These are phyloP conservation scores for Aspergillus cristatus DNA, from an alignment of 495 filamentous ascomycete species.

Conservation along the genomic window DNA sequence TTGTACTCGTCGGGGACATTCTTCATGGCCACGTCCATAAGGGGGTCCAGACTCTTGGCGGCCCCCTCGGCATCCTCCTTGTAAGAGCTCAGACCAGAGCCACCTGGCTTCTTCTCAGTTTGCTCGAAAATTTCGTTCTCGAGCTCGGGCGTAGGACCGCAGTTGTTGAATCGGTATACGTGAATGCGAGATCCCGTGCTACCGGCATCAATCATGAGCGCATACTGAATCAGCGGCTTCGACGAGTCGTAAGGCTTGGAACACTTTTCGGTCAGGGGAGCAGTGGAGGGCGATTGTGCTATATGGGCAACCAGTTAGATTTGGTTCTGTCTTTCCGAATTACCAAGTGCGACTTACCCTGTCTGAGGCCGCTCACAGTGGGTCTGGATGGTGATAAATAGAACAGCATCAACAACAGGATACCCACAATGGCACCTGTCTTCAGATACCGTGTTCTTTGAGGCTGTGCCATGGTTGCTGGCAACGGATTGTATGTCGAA, in stretches of 20 bases:
- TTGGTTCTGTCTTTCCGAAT: background rate
- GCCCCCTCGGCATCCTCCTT: constrained; percentile 75
- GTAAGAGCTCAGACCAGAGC: constrained; percentile 82
- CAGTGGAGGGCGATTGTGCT: constrained; percentile 20
- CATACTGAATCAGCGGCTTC: constrained; percentile 94
- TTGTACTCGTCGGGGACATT: constrained; percentile 80
- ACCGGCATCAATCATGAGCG: constrained; percentile 96
- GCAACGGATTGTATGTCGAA: constrained; percentile 7
- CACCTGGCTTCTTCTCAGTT: constrained; percentile 67
- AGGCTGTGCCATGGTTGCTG: constrained; percentile 53
- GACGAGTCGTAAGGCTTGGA: constrained; percentile 68
- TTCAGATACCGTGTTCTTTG: constrained; percentile 74
- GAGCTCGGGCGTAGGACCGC: constrained; percentile 87
- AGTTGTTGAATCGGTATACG: constrained; percentile 99
- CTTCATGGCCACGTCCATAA: constrained; percentile 77
- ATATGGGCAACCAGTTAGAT: background rate
- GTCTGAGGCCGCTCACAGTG: constrained; percentile 24
- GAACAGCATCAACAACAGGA: constrained; percentile 65
- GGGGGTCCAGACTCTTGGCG: constrained; percentile 76
- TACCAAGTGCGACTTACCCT: constrained; percentile 24
- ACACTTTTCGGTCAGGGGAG: constrained; percentile 48
- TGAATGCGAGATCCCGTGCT: constrained; percentile 97
- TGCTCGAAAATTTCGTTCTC: constrained; percentile 86
- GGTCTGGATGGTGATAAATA: constrained; percentile 55
- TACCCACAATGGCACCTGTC: constrained; percentile 67